Evolutionary conservation across 805 yeast species (phyloP), one percentile per base, ranked within the genome.

Genomic region (Candida koratica): DNA sequence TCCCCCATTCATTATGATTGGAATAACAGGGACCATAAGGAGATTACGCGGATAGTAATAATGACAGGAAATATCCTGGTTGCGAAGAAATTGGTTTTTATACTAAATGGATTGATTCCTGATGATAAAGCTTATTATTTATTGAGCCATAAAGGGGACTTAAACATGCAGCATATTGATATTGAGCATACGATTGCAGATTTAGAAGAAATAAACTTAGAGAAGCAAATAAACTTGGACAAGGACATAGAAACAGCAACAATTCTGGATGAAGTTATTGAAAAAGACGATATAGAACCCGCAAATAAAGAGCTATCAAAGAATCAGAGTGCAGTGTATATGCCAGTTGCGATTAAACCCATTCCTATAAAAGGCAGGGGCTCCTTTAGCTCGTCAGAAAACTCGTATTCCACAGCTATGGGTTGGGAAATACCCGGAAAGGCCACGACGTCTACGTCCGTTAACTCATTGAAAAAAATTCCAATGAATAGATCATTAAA

Each of bases 1-100:
- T 64, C 60, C 28, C 73, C 76, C 1, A 44, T 50, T 24, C 40
- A 15, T 28, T 41, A 38, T 14, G 45, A 42, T 26, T 45, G 53
- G 16, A 54, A 53, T 23, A 32, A 47, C n/a, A 37, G 47, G 3
- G 29, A 47, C 10, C 32, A 44, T 2, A 51, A 51, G 20, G 69
- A 63, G 27, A 52, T 66, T n/a, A 61, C 72, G 6, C 60, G 81
- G 28, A 61, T 77, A 1, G 76, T 76, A 1, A 61, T 77, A 3
- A 67, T 76, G 71, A 76, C 83, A 0, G 73, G 78, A 11, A 77
- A 77, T 47, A 75, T 78, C 23, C 71, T 71, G 6, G 79, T 77
- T 7, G 80, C 82, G 1, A 78, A 77, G 46, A 76, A 76, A 48
- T 55, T 77, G 37, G 59, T 77, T 0, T 77, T 75, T 38, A 70